Conservation (phyloP, 768 basidiomycete genomes). For the Hemileccinum rubropunctum region DNA sequence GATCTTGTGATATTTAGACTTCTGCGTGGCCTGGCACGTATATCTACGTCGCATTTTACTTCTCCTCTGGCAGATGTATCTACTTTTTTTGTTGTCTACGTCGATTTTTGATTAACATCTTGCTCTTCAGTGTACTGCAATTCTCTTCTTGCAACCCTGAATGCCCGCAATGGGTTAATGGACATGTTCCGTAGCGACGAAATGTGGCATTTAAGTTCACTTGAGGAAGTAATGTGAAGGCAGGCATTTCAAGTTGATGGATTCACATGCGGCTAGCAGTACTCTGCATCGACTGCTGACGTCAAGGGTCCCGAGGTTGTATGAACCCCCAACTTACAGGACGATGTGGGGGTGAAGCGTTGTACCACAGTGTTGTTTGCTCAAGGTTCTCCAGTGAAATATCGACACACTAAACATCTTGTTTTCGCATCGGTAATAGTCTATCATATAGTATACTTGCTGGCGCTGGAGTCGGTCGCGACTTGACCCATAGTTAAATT, state of each 20-base stretch:
- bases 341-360: neutral
- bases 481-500: constrained; percentile 4
- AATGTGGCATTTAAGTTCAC: too few relatives aligned
- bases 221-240: neutral
- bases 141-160: constrained; percentile 58
- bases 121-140: constrained; percentile 52
- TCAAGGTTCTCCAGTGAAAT: too few relatives aligned
- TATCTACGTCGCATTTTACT: constrained; percentile 63
- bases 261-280: constrained; percentile 13
- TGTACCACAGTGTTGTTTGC: neutral
- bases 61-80: constrained; percentile 60
- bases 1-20: constrained; percentile 41
- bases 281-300: constrained; percentile 18
- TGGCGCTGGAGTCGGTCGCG: constrained; percentile 16
- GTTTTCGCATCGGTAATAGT: too few relatives aligned
- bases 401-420: constrained; percentile 1
- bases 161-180: constrained; percentile 53
- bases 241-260: neutral
- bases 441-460: constrained; percentile 20
- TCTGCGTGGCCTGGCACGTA: constrained; percentile 49
- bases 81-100: constrained; percentile 8
- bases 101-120: neutral
- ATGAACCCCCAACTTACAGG: neutral
- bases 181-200: constrained; percentile 21
- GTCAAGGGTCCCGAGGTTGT: constrained; percentile 22